Evolutionary conservation across 441 rosid genomes (phyloP), one percentile per base, ranked within the genome.

Genomic region (Populus trichocarpa): DNA sequence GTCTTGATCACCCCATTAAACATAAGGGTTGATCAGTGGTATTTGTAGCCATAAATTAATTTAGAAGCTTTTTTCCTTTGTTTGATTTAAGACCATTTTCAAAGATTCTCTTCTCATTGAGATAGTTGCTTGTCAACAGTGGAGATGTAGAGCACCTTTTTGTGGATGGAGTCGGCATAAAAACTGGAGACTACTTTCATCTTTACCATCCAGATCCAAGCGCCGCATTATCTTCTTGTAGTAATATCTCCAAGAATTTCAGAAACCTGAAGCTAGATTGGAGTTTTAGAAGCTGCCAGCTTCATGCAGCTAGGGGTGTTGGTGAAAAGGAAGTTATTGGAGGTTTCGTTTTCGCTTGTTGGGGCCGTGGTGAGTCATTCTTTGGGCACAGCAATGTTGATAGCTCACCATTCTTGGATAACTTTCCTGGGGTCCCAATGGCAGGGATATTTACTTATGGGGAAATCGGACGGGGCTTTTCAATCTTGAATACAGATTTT

Each of bases 401-500:
- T 50, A 84, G 88, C 82, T 86, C 85, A 10, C 97, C 98, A 0
- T 81, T 95, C 74, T 46, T 81, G 77, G 88, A 90, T 70, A 93
- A 91, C 84, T 92, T 89, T 72, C 94, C 99, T 0, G 89, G 71
- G 72, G 83, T 83, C 73, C 96, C 91, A 0, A 18, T 88, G 69
- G 92, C 90, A 0, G 98, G 99, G 81, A 83, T 88, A 69, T 91
- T 85, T 75, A 90, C 97, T 9, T 69, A 77, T 0, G 95, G 97
- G 70, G 98, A 95, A 83, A 89, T 93, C 8, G 91, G 91, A 8
- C 90, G 98, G 59, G 82, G 87, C 38, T 57, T 76, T 33, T 72
- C 80, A 32, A 71, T 68, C 74, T 74, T 67, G 66, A 80, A 59
- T 13, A 78, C 53, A 3, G 53, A 78, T 9, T 5, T 30, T 32